phyloP scores from a whole-genome alignment of 345 rosid species.

The Gossypium bickii region DNA sequence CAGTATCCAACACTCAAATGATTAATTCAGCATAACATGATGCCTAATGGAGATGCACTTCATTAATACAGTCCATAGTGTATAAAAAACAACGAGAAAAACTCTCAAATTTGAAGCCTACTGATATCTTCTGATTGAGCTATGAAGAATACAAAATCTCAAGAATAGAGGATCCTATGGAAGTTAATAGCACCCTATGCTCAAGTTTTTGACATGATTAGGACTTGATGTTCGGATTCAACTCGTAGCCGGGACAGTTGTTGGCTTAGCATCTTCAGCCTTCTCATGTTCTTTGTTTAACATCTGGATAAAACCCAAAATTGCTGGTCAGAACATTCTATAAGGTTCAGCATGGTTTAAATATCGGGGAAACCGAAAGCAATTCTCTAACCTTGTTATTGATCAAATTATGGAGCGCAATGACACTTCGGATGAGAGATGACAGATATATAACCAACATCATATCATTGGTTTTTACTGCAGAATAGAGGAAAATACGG shows the following conservation, averaged over 20 bases:
- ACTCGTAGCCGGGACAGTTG: constrained; percentile 38
- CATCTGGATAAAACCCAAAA: constrained; percentile 41
- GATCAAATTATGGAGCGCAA: constrained; percentile 95
- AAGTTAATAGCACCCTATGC: background rate
- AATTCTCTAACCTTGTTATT: constrained; percentile 66
- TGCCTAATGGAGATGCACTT: background rate
- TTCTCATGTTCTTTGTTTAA: constrained; percentile 89
- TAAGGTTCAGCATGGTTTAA: background rate
- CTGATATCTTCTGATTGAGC: background rate
- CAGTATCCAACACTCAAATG: background rate
- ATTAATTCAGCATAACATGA: background rate
- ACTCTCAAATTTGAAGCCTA: background rate
- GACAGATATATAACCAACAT: constrained; percentile 73
- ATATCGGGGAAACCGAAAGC: background rate
- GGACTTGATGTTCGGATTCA: constrained; percentile 28
- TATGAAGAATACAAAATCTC: background rate
- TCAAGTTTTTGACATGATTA: background rate
- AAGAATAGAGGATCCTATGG: background rate
- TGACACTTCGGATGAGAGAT: constrained; percentile 61
- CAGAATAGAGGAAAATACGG: background rate
- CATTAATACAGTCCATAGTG: background rate
- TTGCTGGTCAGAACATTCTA: background rate
- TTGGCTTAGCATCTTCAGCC: constrained; percentile 70
- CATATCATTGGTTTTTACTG: constrained; percentile 80
- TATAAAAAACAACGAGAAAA: background rate